Conservation (phyloP, 805 yeast genomes). For the Ogataea nonfermentans region DNA sequence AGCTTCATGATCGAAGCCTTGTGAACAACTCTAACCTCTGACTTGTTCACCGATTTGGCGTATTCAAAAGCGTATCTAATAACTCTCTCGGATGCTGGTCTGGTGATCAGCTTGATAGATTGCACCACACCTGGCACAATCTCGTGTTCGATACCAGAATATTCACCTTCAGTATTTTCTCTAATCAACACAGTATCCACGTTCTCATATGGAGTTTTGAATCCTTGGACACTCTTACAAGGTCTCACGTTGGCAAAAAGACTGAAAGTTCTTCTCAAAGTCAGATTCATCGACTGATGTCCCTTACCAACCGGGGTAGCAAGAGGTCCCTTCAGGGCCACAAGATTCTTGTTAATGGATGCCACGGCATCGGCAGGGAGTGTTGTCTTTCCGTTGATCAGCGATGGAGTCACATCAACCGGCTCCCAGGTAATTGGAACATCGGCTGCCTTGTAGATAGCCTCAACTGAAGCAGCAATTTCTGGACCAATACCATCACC, state of each 20-base stretch:
- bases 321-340: constrained; percentile 96
- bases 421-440: constrained; percentile 98
- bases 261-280: constrained; percentile 95
- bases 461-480: constrained; percentile 90
- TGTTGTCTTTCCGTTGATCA: constrained; percentile 89
- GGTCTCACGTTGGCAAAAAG: constrained; percentile 97
- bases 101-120: constrained; percentile 95
- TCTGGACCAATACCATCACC: constrained; percentile 99
- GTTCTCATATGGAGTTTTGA: constrained; percentile 82
- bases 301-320: constrained; percentile 99
- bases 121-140: constrained; percentile 98
- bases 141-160: constrained; percentile 98
- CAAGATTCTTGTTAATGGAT: constrained; percentile 87
- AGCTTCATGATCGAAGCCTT: constrained; percentile 98
- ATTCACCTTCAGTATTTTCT: constrained; percentile 99
- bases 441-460: constrained; percentile 88
- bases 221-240: constrained; percentile 90
- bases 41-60: constrained; percentile 84
- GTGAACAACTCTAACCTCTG: constrained; percentile 91
- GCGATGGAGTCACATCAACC: constrained; percentile 91
- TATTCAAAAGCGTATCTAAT: constrained; percentile 96
- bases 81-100: constrained; percentile 94
- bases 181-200: constrained; percentile 96
- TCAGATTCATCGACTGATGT: constrained; percentile 94
- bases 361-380: constrained; percentile 90